Conservation (phyloP, 2,329 filamentous ascomycete species). For the Penicillium crustosum region DNA sequence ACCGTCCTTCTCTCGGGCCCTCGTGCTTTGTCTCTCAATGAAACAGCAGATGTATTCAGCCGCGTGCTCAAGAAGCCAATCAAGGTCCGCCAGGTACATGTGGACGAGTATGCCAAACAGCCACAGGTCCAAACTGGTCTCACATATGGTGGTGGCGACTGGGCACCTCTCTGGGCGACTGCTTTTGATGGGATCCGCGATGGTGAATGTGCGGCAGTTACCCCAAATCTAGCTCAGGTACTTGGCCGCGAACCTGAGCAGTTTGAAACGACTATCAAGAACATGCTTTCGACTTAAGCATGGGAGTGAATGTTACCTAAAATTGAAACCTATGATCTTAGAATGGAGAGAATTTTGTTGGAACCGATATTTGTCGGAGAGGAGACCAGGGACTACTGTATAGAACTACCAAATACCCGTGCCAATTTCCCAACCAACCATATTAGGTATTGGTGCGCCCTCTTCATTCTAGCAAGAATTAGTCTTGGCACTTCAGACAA, state of each 20-base stretch:
- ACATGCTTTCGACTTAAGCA: not conserved
- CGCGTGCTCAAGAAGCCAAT: not conserved
- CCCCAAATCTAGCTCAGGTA: not conserved
- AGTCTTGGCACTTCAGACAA: too few relatives aligned
- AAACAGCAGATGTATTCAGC: not conserved
- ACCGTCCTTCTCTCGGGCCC: not conserved
- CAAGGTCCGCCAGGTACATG: not conserved
- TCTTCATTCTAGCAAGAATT: too few relatives aligned
- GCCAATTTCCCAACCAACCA: too few relatives aligned
- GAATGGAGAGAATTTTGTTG: not conserved
- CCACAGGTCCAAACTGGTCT: not conserved
- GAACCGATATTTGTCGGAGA: too few relatives aligned
- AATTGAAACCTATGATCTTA: not conserved
- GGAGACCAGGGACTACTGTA: too few relatives aligned
- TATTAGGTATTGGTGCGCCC: too few relatives aligned
- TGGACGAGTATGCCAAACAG: not conserved
- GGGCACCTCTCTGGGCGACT: not conserved
- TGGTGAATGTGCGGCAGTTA: not conserved
- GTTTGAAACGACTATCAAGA: not conserved
- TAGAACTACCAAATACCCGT: too few relatives aligned
- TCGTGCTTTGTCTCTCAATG: not conserved
- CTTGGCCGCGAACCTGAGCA: not conserved
- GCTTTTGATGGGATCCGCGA: not conserved
- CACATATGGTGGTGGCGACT: not conserved
- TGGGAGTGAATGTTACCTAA: too few relatives aligned